These are phyloP conservation scores for Fusarium transvaalense DNA, from an alignment of 2,329 filamentous ascomycete genomes.

Conservation along the genomic window DNA sequence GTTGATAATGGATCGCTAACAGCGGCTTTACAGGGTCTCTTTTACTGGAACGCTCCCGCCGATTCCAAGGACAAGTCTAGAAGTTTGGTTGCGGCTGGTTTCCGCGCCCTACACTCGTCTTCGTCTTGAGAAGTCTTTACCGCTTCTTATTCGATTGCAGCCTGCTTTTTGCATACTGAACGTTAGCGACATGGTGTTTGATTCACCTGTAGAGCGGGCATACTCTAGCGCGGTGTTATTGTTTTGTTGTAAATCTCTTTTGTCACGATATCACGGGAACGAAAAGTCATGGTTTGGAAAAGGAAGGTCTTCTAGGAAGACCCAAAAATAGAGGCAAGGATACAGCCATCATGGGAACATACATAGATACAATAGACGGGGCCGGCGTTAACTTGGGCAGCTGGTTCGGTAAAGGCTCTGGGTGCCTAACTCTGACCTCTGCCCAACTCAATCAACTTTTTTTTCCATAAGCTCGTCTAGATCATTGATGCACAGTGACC, in stretches of 20 bases:
- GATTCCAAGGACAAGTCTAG: conserved; percentile 71
- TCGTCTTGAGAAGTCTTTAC: conserved; percentile 44
- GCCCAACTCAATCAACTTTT: conserved; percentile 20
- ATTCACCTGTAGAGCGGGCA: conserved; percentile 33
- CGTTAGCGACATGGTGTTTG: conserved; percentile 39
- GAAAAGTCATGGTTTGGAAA: conserved; percentile 34
- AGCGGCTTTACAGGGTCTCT: conserved; percentile 69
- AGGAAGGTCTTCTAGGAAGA: conserved; percentile 34
- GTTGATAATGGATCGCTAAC: conserved; percentile 38
- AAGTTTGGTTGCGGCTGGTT: conserved; percentile 70
- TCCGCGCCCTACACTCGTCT: conserved; percentile 65
- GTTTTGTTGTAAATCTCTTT: conserved; percentile 14
- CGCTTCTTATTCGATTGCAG: conserved; percentile 23
- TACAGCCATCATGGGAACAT: conserved; percentile 13
- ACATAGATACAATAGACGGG: conserved; percentile 46
- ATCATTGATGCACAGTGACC: conserved; percentile 11
- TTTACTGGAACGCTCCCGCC: conserved; percentile 84
- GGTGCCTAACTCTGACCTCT: conserved; percentile 28
- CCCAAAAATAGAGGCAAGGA: conserved; percentile 29
- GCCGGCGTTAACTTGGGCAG: conserved; percentile 41
- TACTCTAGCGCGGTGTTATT: conserved; percentile 34
- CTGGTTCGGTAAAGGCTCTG: conserved; percentile 21
- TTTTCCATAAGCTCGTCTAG: conserved; percentile 8
- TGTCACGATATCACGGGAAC: conserved; percentile 14
- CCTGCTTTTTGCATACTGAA: conserved; percentile 33